Conservation (phyloP, 345 rosid species). For the Isatis tinctoria region DNA sequence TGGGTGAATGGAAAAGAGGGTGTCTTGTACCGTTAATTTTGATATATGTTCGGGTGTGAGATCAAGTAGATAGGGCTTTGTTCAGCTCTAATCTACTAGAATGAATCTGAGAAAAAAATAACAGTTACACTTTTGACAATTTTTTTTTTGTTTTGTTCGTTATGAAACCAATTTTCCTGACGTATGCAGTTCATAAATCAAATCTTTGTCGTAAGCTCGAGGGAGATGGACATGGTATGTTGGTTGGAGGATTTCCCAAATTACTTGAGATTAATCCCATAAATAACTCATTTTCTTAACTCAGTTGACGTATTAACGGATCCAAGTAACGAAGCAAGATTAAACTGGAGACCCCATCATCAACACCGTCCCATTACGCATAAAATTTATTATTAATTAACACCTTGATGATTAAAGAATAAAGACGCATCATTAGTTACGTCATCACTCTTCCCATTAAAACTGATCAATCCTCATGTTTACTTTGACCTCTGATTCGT, state of each 20-base stretch:
- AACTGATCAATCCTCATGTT: not conserved
- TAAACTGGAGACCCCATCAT: no score
- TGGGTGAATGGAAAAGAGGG: constrained; percentile 16
- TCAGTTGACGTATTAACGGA: no score
- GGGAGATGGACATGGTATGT: no score
- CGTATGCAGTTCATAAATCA: no score
- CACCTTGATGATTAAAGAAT: not conserved
- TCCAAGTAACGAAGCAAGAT: no score
- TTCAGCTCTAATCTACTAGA: not conserved
- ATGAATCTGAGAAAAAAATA: not conserved
- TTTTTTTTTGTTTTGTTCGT: no score
- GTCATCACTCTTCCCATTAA: not conserved
- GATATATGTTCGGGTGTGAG: constrained; percentile 1
- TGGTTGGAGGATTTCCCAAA: no score
- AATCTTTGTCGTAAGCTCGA: no score
- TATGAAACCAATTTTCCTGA: no score
- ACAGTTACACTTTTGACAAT: not conserved
- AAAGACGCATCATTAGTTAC: not conserved
- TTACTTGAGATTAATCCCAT: not conserved
- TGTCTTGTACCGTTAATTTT: not conserved
- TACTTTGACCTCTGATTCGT: not conserved
- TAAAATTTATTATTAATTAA: not conserved
- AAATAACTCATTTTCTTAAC: not conserved
- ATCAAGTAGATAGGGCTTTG: constrained; percentile 6
- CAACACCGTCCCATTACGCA: no score